Base-by-base conservation (phyloP, 176 grass and related monocot genomes). In the Aegilops speltoides region DNA sequence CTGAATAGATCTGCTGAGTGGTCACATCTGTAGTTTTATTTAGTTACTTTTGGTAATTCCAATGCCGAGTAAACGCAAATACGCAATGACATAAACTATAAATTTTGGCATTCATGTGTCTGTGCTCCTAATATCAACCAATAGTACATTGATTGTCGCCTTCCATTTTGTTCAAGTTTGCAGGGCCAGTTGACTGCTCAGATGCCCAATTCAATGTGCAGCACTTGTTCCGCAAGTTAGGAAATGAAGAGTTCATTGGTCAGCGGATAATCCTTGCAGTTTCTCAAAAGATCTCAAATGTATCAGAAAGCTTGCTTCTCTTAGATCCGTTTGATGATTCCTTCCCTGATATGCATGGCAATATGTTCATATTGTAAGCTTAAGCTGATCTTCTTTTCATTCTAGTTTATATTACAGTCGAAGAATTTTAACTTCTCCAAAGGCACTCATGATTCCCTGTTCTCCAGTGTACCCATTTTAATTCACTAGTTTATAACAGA, bases 281-380 rank as follows among this genome's bases (percentile, higher is more conserved):
- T 87, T 94, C 88, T 86, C 93, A 98, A 84, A 96, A 94, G 75
- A 92, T 94, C 82, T 90, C 93, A 61, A 87, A 76, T 85, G 59
- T 84, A 83, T 91, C 92, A 13, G 96, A 98, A 89, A 91, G 79
- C 73, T 87, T 98, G 73, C 88, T 94, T 88, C 78, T 98, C 56
- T n/a, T 87, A 37, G 93, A 98, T 50, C 93, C 93, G 2, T 98
- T 98, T 92, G 88, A 95, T 91, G 91, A 94, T 79, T 85, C 70
- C 68, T 98, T 94, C 76, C 90, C 93, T 86, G 89, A 81, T 83
- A 80, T 92, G 82, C 88, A 98, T 90, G 90, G 20, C 84, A 91
- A 87, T 88, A 92, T 98, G 87, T 98, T 95, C 77, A 84, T 98
- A 56, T 89, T 95, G 93, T 95, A 91, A 89, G 96, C 22, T 84